Conservation (phyloP, 2,329 filamentous ascomycete species). For the Nothomitra cinnamomea region DNA sequence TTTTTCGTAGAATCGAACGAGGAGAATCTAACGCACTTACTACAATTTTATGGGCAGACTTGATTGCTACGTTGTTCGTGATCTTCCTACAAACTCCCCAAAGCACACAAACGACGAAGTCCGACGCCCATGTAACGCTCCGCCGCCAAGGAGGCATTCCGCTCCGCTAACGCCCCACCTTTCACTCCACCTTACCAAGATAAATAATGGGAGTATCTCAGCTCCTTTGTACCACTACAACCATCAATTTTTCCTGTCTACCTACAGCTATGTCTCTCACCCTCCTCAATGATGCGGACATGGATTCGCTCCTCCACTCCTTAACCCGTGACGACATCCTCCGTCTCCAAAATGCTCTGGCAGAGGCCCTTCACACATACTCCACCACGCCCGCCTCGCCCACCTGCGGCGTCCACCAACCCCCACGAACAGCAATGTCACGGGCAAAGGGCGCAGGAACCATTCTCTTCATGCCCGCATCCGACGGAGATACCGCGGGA, state of each 20-base stretch:
- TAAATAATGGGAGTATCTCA: background rate
- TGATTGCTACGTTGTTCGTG: too few relatives aligned
- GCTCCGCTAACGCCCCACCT: too few relatives aligned
- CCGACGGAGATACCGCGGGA: slow-evolving; percentile 39
- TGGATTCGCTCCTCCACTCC: slow-evolving; percentile 36
- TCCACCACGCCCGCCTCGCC: slow-evolving; percentile 38
- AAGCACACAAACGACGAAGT: too few relatives aligned
- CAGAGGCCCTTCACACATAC: slow-evolving; percentile 45
- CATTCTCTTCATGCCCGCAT: slow-evolving; percentile 51
- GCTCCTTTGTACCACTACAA: background rate
- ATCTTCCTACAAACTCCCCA: too few relatives aligned
- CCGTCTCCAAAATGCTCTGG: slow-evolving; percentile 38
- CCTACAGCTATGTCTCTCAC: slow-evolving; percentile 36
- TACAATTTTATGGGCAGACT: too few relatives aligned
- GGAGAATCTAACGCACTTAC: too few relatives aligned
- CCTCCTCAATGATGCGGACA: slow-evolving; percentile 38
- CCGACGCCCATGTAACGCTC: too few relatives aligned
- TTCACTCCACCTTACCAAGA: too few relatives aligned
- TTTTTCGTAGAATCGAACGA: too few relatives aligned
- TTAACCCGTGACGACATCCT: slow-evolving; percentile 39
- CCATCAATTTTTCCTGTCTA: slow-evolving; percentile 5
- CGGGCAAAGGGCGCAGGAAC: slow-evolving; percentile 39
- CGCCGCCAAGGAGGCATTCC: too few relatives aligned
- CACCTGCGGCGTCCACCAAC: slow-evolving; percentile 27
- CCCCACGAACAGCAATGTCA: slow-evolving; percentile 41